Evolutionary conservation across 345 rosid genomes (phyloP).

Genomic region (Geranium rotundifolium): DNA sequence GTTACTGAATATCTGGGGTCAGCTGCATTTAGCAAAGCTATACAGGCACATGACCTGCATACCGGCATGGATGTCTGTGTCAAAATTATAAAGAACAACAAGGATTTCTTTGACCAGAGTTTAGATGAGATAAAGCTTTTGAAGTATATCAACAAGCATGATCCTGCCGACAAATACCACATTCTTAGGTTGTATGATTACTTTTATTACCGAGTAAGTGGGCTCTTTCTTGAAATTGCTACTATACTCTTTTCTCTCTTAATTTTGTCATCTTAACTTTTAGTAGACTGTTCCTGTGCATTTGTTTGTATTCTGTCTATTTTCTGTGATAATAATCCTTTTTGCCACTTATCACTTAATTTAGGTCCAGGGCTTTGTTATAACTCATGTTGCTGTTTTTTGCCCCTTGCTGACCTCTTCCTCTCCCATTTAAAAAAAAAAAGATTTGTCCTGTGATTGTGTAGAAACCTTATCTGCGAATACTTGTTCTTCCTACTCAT

Average conservation of each 20-base stretch:
- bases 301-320: background rate
- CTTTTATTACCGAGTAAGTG: conserved; percentile 87
- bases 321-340: background rate
- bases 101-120: conserved; percentile 99
- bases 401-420: too few species aligned
- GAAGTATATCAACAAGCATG: conserved; percentile 96
- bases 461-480: too few species aligned
- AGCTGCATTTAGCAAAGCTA: conserved; percentile 98
- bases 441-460: too few species aligned
- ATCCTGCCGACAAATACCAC: conserved; percentile 95
- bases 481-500: too few species aligned
- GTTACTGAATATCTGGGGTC: conserved; percentile 99
- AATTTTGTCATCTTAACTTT: too few species aligned
- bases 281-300: background rate
- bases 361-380: too few species aligned
- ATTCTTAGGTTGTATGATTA: conserved; percentile 94
- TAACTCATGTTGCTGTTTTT: too few species aligned
- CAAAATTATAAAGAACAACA: conserved; percentile 95
- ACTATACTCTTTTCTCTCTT: background rate
- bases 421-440: too few species aligned
- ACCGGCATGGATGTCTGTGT: conserved; percentile 98
- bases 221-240: conserved; percentile 5
- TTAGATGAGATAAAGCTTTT: conserved; percentile 98
- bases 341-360: background rate
- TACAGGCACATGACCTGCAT: conserved; percentile 98